Conservation (phyloP, 108 stramenopile genomes). For the Schizochytrium sp. region DNA sequence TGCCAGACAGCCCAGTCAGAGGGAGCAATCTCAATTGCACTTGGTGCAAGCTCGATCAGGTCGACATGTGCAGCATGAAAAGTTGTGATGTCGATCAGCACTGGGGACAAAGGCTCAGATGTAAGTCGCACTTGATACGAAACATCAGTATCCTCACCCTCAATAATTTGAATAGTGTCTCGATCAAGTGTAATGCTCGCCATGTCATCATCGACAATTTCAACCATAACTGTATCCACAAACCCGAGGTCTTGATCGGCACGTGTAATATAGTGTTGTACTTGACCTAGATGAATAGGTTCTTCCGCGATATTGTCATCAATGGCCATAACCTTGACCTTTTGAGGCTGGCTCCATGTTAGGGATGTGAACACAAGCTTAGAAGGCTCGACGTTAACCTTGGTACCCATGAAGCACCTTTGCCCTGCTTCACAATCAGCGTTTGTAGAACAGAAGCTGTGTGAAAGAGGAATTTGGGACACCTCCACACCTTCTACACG, state of each 20-base stretch:
- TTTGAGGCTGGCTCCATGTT: neutral
- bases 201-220: constrained; percentile 32
- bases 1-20: neutral
- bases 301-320: constrained; percentile 45
- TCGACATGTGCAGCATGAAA: neutral
- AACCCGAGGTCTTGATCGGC: neutral
- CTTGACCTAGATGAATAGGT: constrained; percentile 40
- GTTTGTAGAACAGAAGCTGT: neutral
- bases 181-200: constrained; percentile 35
- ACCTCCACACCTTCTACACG: neutral
- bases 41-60: neutral
- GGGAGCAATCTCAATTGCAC: neutral
- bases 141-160: constrained; percentile 5
- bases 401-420: constrained; percentile 9
- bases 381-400: neutral
- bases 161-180: neutral
- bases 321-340: neutral
- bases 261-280: neutral
- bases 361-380: constrained; percentile 23
- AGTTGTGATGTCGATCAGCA: neutral
- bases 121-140: constrained; percentile 23
- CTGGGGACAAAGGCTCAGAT: constrained; percentile 19
- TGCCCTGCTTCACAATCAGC: constrained; percentile 54
- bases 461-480: neutral
- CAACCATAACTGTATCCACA: neutral